Evolutionary conservation across 1,284 basidiomycete genomes (phyloP), one percentile per base, ranked within the genome.

Genomic region (Macrocystidia cucumis): DNA sequence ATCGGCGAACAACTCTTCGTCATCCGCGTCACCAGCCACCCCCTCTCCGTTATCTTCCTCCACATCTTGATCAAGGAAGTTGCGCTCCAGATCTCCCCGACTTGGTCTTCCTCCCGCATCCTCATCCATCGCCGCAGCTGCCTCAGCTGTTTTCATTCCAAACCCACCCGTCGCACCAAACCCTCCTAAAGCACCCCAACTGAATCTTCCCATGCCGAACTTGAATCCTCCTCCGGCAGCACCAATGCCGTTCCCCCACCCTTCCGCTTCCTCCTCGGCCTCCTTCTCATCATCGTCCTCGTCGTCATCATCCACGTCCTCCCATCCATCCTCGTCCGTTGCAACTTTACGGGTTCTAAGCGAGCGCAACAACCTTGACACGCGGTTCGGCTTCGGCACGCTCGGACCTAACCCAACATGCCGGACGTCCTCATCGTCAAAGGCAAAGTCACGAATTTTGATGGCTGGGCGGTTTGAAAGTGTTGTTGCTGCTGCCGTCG

Each of bases 391-490:
- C 2, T 63, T 60, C 1, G 78, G 78, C 4, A 68, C 72, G 36
- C 73, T 59, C 1, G 65, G 51, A 2, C 78, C 78, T 4, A 58
- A 55, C 1, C 78, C 78, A 3, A 48, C 46, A 50, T 77, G 72
- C 6, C 79, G 68, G 28, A 62, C 64, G 54, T 84, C 80, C 1
- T 54, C 36, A 0, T 53, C 31, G 1, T 65, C 48, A 49, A 67
- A 84, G 4, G 67, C 81, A 48, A 70, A 84, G 50, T 84, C 81
- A 12, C 76, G 70, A 30, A 84, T 70, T 44, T 67, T 69, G 50
- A 80, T 66, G 18, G 60, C n/a, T n/a, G n/a, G n/a, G n/a, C n/a
- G n/a, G n/a, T n/a, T n/a, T n/a, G n/a, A n/a, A n/a, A n/a, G n/a
- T n/a, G n/a, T n/a, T n/a, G n/a, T n/a, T n/a, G n/a, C n/a, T n/a